Conservation (phyloP, 2,329 filamentous ascomycete genomes). For the Botrytis pseudocinerea region DNA sequence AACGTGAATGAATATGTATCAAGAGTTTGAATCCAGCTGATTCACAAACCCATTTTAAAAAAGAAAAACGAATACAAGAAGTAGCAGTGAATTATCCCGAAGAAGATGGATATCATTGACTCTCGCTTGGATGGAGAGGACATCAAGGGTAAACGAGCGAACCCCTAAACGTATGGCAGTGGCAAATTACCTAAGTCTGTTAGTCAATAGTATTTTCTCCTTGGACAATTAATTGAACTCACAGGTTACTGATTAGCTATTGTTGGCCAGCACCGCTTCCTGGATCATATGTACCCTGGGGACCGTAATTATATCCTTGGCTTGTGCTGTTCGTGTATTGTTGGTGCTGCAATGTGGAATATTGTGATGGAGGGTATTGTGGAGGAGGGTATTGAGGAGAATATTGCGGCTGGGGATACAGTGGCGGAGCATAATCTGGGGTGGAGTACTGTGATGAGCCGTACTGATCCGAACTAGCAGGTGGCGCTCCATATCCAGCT, state of each 20-base stretch:
- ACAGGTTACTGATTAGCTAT: neutral
- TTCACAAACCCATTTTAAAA: too few species aligned
- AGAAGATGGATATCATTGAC: neutral
- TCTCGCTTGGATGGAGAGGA: neutral
- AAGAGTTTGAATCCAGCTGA: too few species aligned
- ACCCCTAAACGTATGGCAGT: constrained; percentile 7
- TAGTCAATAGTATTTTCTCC: neutral
- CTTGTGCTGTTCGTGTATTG: neutral
- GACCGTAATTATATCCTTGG: neutral
- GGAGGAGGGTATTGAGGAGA: neutral
- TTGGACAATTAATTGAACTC: neutral
- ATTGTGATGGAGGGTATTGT: neutral
- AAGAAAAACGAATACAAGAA: too few species aligned
- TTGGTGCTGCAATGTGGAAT: neutral
- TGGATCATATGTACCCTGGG: neutral
- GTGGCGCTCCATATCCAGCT: neutral
- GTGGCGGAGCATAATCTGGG: neutral
- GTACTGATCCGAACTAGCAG: neutral
- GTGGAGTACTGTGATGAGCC: neutral
- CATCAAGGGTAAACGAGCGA: neutral
- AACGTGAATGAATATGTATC: too few species aligned
- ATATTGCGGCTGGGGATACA: neutral
- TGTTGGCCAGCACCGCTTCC: neutral
- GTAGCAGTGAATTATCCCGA: neutral
- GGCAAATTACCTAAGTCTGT: neutral